Evolutionary conservation across 1,139 yeast species (phyloP).

Genomic region (Suhomyces kunorum): DNA sequence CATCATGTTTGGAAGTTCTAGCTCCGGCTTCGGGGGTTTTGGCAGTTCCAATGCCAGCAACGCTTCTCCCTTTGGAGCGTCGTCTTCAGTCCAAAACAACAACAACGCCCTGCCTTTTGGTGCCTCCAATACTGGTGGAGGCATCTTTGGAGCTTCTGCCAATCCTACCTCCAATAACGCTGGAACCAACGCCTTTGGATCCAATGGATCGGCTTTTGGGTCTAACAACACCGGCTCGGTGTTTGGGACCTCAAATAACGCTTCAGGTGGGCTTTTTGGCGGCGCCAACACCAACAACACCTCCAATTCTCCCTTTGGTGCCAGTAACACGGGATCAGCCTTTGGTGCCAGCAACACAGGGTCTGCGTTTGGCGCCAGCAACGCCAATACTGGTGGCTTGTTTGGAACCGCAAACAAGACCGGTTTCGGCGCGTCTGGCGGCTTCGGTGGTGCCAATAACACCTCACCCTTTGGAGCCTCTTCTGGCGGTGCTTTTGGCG

Average conservation of each 20-base stretch:
- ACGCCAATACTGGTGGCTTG: conserved; percentile 23
- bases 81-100: conserved; percentile 11
- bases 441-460: conserved; percentile 22
- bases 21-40: conserved; percentile 31
- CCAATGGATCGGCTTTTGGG: conserved; percentile 3
- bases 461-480: conserved; percentile 31
- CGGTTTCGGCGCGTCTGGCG: conserved; percentile 22
- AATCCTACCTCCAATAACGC: conserved; percentile 5
- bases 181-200: conserved; percentile 5
- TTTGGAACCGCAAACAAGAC: conserved; percentile 26
- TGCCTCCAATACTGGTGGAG: conserved; percentile 25
- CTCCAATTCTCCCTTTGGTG: conserved; percentile 12
- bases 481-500: conserved; percentile 31
- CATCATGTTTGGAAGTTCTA: conserved; percentile 26
- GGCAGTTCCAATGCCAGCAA: conserved; percentile 16
- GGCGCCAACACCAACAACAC: conserved; percentile 8
- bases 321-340: conserved; percentile 25
- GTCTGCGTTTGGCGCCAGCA: conserved; percentile 22
- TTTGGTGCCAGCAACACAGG: conserved; percentile 21
- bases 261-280: conserved; percentile 14
- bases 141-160: conserved; percentile 11
- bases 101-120: conserved; percentile 24
- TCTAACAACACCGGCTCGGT: conserved; percentile 15
- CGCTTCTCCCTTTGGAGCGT: conserved; percentile 20
- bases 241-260: conserved; percentile 1